A percentile compares a stretch with the other conserved stretches of the same genome.
Conservation (phyloP, 768 basidiomycete genomes). For the Mycena chlorophos region DNA sequence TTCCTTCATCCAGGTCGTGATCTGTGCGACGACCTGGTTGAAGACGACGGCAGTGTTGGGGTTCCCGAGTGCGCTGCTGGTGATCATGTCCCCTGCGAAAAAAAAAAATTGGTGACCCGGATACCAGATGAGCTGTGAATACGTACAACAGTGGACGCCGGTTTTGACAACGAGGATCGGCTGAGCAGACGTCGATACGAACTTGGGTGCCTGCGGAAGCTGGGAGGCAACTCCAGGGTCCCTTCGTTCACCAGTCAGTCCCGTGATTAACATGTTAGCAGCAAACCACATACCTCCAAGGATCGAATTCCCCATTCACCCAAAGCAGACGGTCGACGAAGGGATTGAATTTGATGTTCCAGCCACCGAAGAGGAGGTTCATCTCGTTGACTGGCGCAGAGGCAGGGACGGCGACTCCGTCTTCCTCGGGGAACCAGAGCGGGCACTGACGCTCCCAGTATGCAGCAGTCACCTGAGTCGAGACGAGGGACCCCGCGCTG, state of each 20-base stretch:
- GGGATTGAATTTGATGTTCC: slow-evolving; percentile 11
- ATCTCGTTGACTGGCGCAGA: slow-evolving; percentile 6
- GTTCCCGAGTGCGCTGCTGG: slow-evolving; percentile 12
- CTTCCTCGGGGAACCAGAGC: slow-evolving; percentile 15
- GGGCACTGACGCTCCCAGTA: slow-evolving; percentile 22
- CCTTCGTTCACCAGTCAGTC: slow-evolving; percentile 11
- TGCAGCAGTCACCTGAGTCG: slow-evolving; percentile 4
- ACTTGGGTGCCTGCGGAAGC: slow-evolving; percentile 10
- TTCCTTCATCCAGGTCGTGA: slow-evolving; percentile 17
- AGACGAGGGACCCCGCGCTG: slow-evolving; percentile 13
- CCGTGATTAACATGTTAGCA: neutral
- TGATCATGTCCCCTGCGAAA: slow-evolving; percentile 21
- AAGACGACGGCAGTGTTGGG: slow-evolving; percentile 17
- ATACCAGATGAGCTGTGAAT: neutral
- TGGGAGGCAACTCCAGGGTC: slow-evolving; percentile 9
- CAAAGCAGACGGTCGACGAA: slow-evolving; percentile 10
- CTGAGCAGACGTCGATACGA: slow-evolving; percentile 5
- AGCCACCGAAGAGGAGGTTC: slow-evolving; percentile 8
- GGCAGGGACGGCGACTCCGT: slow-evolving; percentile 13
- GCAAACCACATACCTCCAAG: neutral
- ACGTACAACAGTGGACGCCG: slow-evolving; percentile 19
- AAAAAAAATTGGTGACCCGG: neutral
- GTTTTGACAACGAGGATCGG: slow-evolving; percentile 16
- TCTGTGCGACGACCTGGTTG: slow-evolving; percentile 14
- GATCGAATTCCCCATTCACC: slow-evolving; percentile 14